Base-by-base conservation (phyloP, 1,284 basidiomycete species). In the Sanghuangporus sanghuang region DNA sequence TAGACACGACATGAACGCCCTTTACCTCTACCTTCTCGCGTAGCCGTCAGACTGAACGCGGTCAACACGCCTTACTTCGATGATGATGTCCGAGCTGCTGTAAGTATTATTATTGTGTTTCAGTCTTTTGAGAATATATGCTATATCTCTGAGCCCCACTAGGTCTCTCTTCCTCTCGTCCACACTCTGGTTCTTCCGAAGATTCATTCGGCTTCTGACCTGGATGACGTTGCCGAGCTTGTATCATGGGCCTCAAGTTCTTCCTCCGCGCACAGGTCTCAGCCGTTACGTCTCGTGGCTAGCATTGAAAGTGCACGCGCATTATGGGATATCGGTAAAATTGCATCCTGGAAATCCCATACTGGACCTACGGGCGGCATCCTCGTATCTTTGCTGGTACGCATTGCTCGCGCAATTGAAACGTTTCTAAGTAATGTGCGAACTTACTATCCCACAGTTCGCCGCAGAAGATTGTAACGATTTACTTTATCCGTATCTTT, bases 391-490 rank as follows among this genome's bases (percentile, higher is more conserved):
- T 73, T 90, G 48, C 73, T 91, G 72, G 82, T 84, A 12, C 36
- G 53, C 55, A 62, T 40, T 61, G 49, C 38, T 36, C n/a, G 16
- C 27, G 27, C 23, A 14, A 8, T 21, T 36, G 18, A 18, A n/a
- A 40, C 16, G 32, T 53, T 18, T 38, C 56, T 58, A 62, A 66
- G 38, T 52, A 57, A 35, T 2, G 6, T 39, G 8, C 27, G 21
- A 52, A 27, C 27, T 27, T 11, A 27, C 50, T 5, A 16, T 18
- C 48, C 2, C 18, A 27, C 69, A 95, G 92, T 95, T 95, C 72
- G 93, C 92, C 3, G 92, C 93, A 39, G 93, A 96, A 76, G 93
- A 96, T 71, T 96, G 92, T 93, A 71, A 71, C 27, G 81, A 68
- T 36, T 7, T 35, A 23, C 35, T 11, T n/a, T 59, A 35, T 48